Percentiles rank a stretch among this genome's conserved stretches.
Conservation (phyloP, 2,329 filamentous ascomycete genomes). For the Cytospora piceicola region DNA sequence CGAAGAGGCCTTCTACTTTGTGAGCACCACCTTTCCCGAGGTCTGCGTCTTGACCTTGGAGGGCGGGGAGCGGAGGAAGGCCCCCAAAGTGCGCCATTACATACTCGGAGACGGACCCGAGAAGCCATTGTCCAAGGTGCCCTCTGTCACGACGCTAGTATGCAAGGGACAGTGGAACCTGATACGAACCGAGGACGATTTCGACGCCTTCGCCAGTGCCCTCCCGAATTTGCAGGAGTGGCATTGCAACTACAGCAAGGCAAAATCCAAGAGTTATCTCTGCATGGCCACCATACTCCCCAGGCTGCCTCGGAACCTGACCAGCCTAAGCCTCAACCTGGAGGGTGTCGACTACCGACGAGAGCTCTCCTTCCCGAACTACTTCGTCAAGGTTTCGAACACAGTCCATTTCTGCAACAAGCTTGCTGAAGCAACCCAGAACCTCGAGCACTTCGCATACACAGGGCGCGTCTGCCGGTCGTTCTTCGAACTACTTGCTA, state of each 20-base stretch:
- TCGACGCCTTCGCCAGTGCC: constrained; percentile 62
- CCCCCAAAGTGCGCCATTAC: constrained; percentile 68
- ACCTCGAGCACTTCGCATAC: constrained; percentile 70
- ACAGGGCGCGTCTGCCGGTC: constrained; percentile 72
- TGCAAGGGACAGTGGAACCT: constrained; percentile 80
- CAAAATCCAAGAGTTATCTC: constrained; percentile 74
- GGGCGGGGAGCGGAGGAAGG: constrained; percentile 77
- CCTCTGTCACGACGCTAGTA: constrained; percentile 67
- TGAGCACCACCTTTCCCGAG: constrained; percentile 61
- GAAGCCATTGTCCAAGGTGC: constrained; percentile 43
- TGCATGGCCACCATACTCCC: constrained; percentile 68
- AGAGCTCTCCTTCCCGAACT: constrained; percentile 62
- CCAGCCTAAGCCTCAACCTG: constrained; percentile 68
- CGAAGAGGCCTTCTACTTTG: constrained; percentile 69
- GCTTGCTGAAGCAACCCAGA: constrained; percentile 63
- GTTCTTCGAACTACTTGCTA: constrained; percentile 67
- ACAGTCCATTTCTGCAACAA: constrained; percentile 67
- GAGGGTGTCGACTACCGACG: constrained; percentile 70
- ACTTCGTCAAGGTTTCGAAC: constrained; percentile 62
- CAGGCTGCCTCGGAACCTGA: constrained; percentile 60
- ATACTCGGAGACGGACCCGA: constrained; percentile 34
- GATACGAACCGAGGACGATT: constrained; percentile 66
- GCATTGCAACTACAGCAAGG: constrained; percentile 70
- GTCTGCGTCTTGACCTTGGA: constrained; percentile 72
- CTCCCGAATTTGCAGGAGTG: constrained; percentile 68